phyloP scores from a whole-genome alignment of 176 grass and related monocot genomes.

The Dactylis glomerata region DNA sequence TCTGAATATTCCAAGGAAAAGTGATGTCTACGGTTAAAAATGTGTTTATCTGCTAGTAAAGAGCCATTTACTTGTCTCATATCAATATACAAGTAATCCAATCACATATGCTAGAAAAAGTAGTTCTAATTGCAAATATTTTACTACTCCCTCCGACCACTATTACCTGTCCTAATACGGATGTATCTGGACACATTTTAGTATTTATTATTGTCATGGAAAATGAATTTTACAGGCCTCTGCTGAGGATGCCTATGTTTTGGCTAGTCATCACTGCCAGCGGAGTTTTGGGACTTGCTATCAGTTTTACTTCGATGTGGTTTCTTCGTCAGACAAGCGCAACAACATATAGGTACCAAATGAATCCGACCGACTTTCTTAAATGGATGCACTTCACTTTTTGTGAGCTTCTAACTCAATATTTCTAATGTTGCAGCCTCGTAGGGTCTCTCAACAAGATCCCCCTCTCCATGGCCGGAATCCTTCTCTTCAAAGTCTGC shows the following conservation, averaged over 20 bases:
- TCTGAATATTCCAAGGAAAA: not conserved
- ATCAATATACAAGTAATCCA: not conserved
- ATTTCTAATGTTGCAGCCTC: slow-evolving; percentile 53
- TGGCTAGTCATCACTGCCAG: slow-evolving; percentile 83
- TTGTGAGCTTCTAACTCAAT: slow-evolving; percentile 8
- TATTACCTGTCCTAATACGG: no score
- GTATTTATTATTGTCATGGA: no score
- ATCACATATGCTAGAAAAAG: not conserved
- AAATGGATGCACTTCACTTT: not conserved
- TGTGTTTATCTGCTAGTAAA: not conserved
- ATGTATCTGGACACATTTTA: no score
- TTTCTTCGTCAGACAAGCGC: slow-evolving; percentile 97
- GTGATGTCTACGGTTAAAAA: not conserved
- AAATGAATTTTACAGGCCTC: slow-evolving; percentile 68
- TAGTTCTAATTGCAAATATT: not conserved
- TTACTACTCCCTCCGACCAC: no score
- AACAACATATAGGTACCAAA: slow-evolving; percentile 80
- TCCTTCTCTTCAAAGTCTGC: slow-evolving; percentile 76
- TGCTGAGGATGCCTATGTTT: slow-evolving; percentile 78
- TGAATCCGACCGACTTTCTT: not conserved
- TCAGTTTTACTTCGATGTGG: slow-evolving; percentile 98
- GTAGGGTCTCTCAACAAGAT: slow-evolving; percentile 97
- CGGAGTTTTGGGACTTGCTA: slow-evolving; percentile 85
- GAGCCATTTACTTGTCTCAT: not conserved
- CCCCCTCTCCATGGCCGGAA: slow-evolving; percentile 80